Percentiles rank a stretch among this genome's conserved stretches.
Evolutionary conservation across 2,329 filamentous ascomycete species (phyloP).

Genomic region (Aphanocladium album): DNA sequence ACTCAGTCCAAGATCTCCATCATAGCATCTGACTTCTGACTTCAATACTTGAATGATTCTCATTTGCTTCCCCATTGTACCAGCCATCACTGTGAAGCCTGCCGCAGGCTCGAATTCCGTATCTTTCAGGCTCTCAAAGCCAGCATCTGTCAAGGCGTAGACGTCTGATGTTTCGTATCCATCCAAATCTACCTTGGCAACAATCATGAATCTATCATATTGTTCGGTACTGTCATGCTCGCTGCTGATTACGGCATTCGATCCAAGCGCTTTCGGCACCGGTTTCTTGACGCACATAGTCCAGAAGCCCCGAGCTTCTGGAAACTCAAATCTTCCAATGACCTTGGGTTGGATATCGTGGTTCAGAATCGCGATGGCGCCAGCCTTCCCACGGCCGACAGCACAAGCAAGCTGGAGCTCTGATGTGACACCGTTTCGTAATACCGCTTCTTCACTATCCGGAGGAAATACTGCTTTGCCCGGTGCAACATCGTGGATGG

Average conservation of each 20-base stretch:
- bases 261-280: constrained; percentile 53
- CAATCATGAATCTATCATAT: constrained; percentile 76
- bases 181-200: constrained; percentile 65
- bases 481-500: constrained; percentile 69
- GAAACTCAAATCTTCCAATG: constrained; percentile 65
- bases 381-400: constrained; percentile 60
- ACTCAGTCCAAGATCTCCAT: constrained; percentile 79
- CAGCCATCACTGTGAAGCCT: constrained; percentile 80
- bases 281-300: constrained; percentile 67
- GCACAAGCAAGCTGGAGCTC: constrained; percentile 56
- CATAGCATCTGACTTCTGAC: constrained; percentile 84
- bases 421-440: constrained; percentile 42
- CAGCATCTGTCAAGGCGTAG: constrained; percentile 67
- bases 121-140: constrained; percentile 69
- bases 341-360: constrained; percentile 70
- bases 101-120: constrained; percentile 91
- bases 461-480: constrained; percentile 49
- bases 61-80: constrained; percentile 72
- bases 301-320: constrained; percentile 74
- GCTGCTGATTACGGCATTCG: constrained; percentile 43
- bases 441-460: constrained; percentile 41
- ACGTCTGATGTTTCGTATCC: constrained; percentile 74
- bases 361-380: constrained; percentile 71
- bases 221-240: constrained; percentile 56
- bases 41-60: constrained; percentile 83